phyloP scores from a whole-genome alignment of 768 basidiomycete genomes.

The Sarcomyxa edulis region DNA sequence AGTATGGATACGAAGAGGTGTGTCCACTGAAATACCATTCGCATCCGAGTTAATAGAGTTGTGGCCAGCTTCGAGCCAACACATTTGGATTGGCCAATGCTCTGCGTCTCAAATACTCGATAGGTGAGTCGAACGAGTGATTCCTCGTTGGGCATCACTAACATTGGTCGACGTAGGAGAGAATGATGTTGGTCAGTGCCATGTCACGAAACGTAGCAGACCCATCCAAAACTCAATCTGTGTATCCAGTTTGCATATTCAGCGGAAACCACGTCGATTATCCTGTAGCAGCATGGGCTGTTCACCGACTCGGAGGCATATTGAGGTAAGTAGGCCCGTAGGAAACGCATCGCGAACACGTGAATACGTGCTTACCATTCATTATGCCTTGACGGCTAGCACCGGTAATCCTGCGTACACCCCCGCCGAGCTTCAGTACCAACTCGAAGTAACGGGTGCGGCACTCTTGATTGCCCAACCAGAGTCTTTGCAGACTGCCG shows the following conservation, averaged over 20 bases:
- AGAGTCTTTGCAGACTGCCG: slow-evolving; percentile 18
- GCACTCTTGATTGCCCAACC: slow-evolving; percentile 26
- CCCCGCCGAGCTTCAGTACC: slow-evolving; percentile 30
- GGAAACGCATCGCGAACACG: too few relatives aligned
- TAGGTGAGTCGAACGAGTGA: slow-evolving; percentile 18
- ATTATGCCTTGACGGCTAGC: slow-evolving; percentile 19
- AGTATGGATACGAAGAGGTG: slow-evolving; percentile 44
- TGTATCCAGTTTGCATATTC: slow-evolving; percentile 51
- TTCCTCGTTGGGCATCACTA: slow-evolving; percentile 2
- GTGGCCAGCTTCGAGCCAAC: slow-evolving; percentile 11
- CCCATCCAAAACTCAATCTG: slow-evolving; percentile 23
- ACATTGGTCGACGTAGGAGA: slow-evolving; percentile 5
- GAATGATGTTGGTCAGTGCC: slow-evolving; percentile 31
- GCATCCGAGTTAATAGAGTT: too few relatives aligned
- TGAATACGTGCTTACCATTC: slow-evolving; percentile 8
- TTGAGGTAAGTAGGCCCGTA: slow-evolving; percentile 32
- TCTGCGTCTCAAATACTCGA: slow-evolving; percentile 18
- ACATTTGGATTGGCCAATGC: slow-evolving; percentile 30
- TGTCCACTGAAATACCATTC: too few relatives aligned
- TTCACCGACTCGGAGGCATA: slow-evolving; percentile 32
- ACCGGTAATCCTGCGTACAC: slow-evolving; percentile 37
- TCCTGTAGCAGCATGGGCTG: slow-evolving; percentile 30
- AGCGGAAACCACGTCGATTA: slow-evolving; percentile 42
- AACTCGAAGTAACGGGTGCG: slow-evolving; percentile 27
- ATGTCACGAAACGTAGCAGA: not conserved